A percentile compares a stretch with the other conserved stretches of the same genome.
phyloP scores from a whole-genome alignment of 352 stramenopile species.

The Globisporangium canariense region DNA sequence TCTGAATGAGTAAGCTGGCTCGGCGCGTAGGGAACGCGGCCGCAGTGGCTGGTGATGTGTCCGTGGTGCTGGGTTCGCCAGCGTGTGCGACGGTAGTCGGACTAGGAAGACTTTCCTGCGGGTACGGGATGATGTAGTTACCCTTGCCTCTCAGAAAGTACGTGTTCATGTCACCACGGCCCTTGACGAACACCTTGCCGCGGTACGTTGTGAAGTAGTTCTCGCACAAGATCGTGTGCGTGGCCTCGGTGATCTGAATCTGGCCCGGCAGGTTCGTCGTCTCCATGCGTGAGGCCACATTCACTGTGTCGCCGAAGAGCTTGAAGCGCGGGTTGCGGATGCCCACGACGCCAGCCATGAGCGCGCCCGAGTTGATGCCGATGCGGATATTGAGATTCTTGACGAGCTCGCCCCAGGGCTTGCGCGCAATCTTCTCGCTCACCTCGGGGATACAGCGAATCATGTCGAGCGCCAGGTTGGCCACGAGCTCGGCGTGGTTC shows the following conservation, averaged over 20 bases:
- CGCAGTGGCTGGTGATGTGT: not conserved
- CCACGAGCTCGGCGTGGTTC: constrained; percentile 79
- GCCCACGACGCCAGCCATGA: constrained; percentile 87
- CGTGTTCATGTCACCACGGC: constrained; percentile 78
- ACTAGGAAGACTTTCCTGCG: constrained; percentile 14
- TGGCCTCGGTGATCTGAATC: constrained; percentile 80
- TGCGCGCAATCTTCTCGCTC: constrained; percentile 63
- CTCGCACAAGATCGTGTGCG: constrained; percentile 57
- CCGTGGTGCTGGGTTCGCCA: not conserved
- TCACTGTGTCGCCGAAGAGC: constrained; percentile 86
- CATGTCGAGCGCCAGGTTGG: constrained; percentile 80
- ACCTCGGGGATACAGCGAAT: constrained; percentile 78
- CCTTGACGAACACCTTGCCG: constrained; percentile 81
- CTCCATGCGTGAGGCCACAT: constrained; percentile 84
- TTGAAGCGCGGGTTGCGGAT: constrained; percentile 85
- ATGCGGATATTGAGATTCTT: constrained; percentile 83
- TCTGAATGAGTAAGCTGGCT: constrained; percentile 13
- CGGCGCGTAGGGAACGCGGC: not conserved
- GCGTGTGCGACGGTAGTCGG: not conserved
- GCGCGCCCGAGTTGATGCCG: constrained; percentile 77
- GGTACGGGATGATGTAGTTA: constrained; percentile 54
- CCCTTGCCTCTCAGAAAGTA: constrained; percentile 73
- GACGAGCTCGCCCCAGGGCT: constrained; percentile 63
- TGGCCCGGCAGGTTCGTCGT: constrained; percentile 74
- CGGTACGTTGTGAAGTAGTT: constrained; percentile 68